A percentile compares a stretch with the other conserved stretches of the same genome.
Evolutionary conservation across 352 stramenopile species (phyloP).

Genomic region (Phytophthora pseudosyringae): DNA sequence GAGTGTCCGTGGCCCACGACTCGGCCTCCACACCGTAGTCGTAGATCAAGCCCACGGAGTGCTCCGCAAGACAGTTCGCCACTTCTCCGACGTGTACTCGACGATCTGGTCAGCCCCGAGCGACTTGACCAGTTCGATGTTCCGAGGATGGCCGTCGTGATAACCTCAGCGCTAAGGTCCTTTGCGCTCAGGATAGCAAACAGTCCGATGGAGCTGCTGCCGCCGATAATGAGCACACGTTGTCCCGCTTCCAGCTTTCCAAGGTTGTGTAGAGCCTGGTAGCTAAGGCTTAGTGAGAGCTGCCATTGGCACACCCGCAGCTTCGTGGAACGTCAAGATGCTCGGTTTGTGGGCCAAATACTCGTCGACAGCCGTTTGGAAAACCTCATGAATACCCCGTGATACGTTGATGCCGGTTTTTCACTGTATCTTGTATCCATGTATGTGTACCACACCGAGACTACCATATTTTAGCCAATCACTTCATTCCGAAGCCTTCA

Average conservation of each 20-base stretch:
- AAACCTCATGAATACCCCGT: neutral
- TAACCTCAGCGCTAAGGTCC: slow-evolving; percentile 28
- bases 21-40: slow-evolving; percentile 32
- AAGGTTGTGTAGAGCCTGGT: slow-evolving; percentile 35
- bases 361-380: slow-evolving; percentile 2
- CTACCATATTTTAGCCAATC: neutral
- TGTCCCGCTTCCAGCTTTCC: slow-evolving; percentile 25
- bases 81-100: slow-evolving; percentile 56
- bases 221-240: slow-evolving; percentile 55
- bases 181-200: slow-evolving; percentile 68
- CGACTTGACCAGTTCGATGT: slow-evolving; percentile 41
- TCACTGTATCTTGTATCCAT: neutral
- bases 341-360: slow-evolving; percentile 49
- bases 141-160: slow-evolving; percentile 43
- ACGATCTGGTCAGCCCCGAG: slow-evolving; percentile 53
- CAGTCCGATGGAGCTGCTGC: slow-evolving; percentile 53
- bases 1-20: slow-evolving; percentile 26
- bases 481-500: neutral
- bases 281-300: slow-evolving; percentile 44
- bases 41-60: slow-evolving; percentile 46
- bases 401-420: neutral
- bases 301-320: slow-evolving; percentile 35
- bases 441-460: neutral
- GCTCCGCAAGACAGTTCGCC: slow-evolving; percentile 30
- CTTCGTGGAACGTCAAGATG: slow-evolving; percentile 47